phyloP scores from a whole-genome alignment of 2,329 filamentous ascomycete species.

The Phialophora macrospora region DNA sequence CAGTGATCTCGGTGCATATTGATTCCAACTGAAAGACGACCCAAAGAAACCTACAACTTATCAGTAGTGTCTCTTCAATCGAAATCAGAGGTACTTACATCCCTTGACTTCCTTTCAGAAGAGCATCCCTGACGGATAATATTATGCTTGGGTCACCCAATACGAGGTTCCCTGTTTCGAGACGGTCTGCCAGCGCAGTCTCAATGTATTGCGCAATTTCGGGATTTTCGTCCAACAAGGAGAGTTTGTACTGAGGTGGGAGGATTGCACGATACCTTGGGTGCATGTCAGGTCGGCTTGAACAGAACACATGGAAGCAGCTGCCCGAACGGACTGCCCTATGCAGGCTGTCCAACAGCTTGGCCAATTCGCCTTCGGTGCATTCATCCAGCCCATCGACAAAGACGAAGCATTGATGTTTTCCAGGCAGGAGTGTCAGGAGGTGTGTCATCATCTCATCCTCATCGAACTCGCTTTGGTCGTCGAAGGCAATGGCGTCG shows the following conservation, averaged over 20 bases:
- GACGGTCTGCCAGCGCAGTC: slow-evolving; percentile 16
- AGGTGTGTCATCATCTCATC: slow-evolving; percentile 15
- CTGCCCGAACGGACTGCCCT: not conserved
- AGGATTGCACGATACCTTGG: slow-evolving; percentile 11
- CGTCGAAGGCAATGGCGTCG: not conserved
- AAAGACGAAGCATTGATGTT: slow-evolving; percentile 22
- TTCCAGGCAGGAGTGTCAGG: slow-evolving; percentile 2
- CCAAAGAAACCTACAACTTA: slow-evolving; percentile 36
- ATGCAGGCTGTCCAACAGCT: slow-evolving; percentile 11
- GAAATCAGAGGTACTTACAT: slow-evolving; percentile 30
- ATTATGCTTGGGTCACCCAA: slow-evolving; percentile 31
- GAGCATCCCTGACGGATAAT: slow-evolving; percentile 24
- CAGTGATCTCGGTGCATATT: slow-evolving; percentile 32
- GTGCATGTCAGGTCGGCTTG: slow-evolving; percentile 34
- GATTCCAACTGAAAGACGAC: slow-evolving; percentile 33
- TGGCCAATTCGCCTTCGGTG: slow-evolving; percentile 11
- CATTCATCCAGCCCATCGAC: slow-evolving; percentile 35
- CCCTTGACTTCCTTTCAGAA: slow-evolving; percentile 30
- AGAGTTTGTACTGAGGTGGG: slow-evolving; percentile 16
- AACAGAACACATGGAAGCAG: slow-evolving; percentile 29
- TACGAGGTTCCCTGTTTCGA: slow-evolving; percentile 19
- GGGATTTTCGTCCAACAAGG: slow-evolving; percentile 12
- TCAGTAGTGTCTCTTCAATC: not conserved
- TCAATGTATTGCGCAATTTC: slow-evolving; percentile 35
- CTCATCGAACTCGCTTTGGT: slow-evolving; percentile 7